phyloP scores from a whole-genome alignment of 176 grass and related monocot species.

The Neostapfia colusana region DNA sequence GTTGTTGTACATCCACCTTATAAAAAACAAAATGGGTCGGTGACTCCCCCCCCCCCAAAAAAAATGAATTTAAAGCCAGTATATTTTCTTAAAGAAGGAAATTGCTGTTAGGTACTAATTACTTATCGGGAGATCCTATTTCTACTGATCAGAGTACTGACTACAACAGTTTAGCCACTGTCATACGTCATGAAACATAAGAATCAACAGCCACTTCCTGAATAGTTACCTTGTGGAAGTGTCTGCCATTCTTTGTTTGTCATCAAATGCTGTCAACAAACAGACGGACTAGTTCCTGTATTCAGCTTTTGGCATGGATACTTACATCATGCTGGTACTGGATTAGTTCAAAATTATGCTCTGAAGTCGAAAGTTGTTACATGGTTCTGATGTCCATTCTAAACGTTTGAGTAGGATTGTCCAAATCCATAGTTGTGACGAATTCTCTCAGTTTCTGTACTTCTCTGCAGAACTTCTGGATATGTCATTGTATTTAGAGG shows the following conservation, averaged over 20 bases:
- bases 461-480: constrained; percentile 30
- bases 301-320: background rate
- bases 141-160: background rate
- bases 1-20: too few relatives aligned
- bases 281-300: background rate
- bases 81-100: background rate
- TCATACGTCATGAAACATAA: constrained; percentile 10
- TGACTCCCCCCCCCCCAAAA: too few relatives aligned
- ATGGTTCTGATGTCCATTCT: background rate
- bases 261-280: background rate
- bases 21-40: too few relatives aligned
- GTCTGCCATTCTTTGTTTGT: background rate
- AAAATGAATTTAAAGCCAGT: too few relatives aligned
- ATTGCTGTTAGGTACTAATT: background rate
- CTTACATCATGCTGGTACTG: background rate
- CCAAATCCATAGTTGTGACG: background rate
- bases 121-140: background rate
- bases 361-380: constrained; percentile 19
- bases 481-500: background rate
- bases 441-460: background rate
- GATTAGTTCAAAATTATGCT: background rate
- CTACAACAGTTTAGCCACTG: background rate
- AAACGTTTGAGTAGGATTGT: background rate
- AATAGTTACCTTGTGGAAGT: background rate
- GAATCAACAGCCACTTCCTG: background rate